A percentile compares a stretch with the other conserved stretches of the same genome.
Evolutionary conservation across 1,284 basidiomycete species (phyloP).

Genomic region (Earliella scabrosa): DNA sequence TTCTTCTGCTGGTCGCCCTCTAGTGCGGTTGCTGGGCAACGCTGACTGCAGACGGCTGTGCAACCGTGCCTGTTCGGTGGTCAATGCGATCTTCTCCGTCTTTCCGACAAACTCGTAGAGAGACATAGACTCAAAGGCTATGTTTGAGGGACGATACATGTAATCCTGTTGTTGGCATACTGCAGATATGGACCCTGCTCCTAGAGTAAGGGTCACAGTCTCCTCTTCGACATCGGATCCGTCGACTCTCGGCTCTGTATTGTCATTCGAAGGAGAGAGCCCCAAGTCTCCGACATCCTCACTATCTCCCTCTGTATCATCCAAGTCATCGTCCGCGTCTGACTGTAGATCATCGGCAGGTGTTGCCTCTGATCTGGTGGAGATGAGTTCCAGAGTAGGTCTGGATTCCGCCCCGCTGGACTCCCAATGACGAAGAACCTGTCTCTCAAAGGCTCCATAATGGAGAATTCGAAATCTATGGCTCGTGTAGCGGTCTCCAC

Average conservation of each 20-base stretch:
- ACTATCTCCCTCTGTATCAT: too few species aligned
- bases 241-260: too few species aligned
- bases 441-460: too few species aligned
- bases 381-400: too few species aligned
- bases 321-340: too few species aligned
- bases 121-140: not conserved
- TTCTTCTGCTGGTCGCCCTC: not conserved
- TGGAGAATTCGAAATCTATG: not conserved
- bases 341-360: too few species aligned
- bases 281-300: too few species aligned
- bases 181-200: not conserved
- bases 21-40: too few species aligned
- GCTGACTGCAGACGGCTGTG: too few species aligned
- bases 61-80: not conserved
- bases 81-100: not conserved
- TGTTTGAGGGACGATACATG: not conserved
- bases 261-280: not conserved
- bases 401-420: too few species aligned
- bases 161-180: conserved; percentile 5
- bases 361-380: too few species aligned
- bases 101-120: conserved; percentile 6
- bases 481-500: conserved; percentile 1
- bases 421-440: too few species aligned
- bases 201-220: not conserved
- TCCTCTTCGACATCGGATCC: not conserved